phyloP scores from a whole-genome alignment of 2,329 filamentous ascomycete species.

The Nemania sp. region DNA sequence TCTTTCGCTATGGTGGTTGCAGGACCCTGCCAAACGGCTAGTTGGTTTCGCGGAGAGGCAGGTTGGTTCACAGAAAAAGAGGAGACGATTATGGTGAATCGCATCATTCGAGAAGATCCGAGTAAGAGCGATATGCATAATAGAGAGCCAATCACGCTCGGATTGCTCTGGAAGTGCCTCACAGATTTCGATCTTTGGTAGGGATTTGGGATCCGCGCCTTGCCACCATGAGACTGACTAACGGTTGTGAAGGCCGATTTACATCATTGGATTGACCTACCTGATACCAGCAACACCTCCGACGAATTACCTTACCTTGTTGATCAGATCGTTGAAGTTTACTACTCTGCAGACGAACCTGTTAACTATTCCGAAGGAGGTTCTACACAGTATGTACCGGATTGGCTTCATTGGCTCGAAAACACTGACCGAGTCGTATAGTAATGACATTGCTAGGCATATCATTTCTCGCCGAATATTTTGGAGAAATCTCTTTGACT shows the following conservation, averaged over 20 bases:
- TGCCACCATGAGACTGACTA: constrained; percentile 38
- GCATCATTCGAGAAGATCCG: constrained; percentile 58
- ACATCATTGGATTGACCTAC: constrained; percentile 47
- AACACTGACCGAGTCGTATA: constrained; percentile 17
- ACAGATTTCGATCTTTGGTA: constrained; percentile 59
- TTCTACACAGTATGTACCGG: constrained; percentile 39
- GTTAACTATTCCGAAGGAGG: constrained; percentile 50
- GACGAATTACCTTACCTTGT: constrained; percentile 54
- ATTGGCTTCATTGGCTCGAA: too few relatives aligned
- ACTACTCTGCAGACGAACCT: constrained; percentile 58
- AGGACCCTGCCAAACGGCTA: constrained; percentile 49
- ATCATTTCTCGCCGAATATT: constrained; percentile 46
- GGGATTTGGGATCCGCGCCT: constrained; percentile 36
- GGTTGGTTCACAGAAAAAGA: constrained; percentile 57
- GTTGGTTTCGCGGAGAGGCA: constrained; percentile 49
- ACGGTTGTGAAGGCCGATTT: constrained; percentile 40
- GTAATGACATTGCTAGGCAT: constrained; percentile 43
- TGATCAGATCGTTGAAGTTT: constrained; percentile 53
- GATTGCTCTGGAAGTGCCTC: constrained; percentile 50
- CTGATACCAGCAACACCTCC: constrained; percentile 53
- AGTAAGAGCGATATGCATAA: constrained; percentile 61
- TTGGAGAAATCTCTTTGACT: constrained; percentile 50
- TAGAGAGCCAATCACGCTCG: constrained; percentile 52
- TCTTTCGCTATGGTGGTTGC: constrained; percentile 56
- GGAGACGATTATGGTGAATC: constrained; percentile 59